phyloP scores from a whole-genome alignment of 805 yeast species.

The Pichia sporocuriosa region DNA sequence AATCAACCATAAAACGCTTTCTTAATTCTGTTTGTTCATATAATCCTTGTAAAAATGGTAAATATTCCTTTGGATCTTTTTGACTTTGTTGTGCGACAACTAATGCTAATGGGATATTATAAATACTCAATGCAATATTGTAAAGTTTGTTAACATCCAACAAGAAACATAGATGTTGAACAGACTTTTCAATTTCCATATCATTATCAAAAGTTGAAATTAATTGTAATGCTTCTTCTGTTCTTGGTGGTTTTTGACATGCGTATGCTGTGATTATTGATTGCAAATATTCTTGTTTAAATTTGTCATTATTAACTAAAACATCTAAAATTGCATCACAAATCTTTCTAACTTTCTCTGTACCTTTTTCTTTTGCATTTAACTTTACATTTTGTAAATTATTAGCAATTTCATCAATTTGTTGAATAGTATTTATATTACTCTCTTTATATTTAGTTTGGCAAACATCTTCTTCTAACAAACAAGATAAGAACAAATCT shows the following conservation, averaged over 20 bases:
- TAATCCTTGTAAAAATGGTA: slow-evolving; percentile 82
- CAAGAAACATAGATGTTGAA: slow-evolving; percentile 82
- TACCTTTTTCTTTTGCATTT: slow-evolving; percentile 16
- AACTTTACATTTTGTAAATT: slow-evolving; percentile 5
- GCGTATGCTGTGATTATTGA: slow-evolving; percentile 87
- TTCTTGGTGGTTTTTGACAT: slow-evolving; percentile 82
- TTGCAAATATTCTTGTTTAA: slow-evolving; percentile 56
- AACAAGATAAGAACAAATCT: slow-evolving; percentile 80
- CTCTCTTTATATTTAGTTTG: slow-evolving; percentile 80
- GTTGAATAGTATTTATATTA: slow-evolving; percentile 14
- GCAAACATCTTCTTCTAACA: slow-evolving; percentile 81
- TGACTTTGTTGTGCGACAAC: slow-evolving; percentile 93
- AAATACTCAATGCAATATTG: slow-evolving; percentile 70
- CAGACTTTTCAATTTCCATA: slow-evolving; percentile 48
- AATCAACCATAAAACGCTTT: slow-evolving; percentile 72
- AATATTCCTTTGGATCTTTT: slow-evolving; percentile 94
- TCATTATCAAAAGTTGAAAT: slow-evolving; percentile 47
- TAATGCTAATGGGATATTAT: slow-evolving; percentile 74
- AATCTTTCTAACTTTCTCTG: slow-evolving; percentile 59
- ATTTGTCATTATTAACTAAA: slow-evolving; percentile 40
- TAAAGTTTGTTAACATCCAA: slow-evolving; percentile 84
- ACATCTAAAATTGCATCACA: slow-evolving; percentile 65
- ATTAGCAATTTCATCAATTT: background rate
- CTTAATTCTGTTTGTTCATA: slow-evolving; percentile 62
- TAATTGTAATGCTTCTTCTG: slow-evolving; percentile 62